These are phyloP conservation scores for Antitrichia curtipendula DNA, from an alignment of 225 moss, liverwort and hornwort species.

Conservation along the genomic window DNA sequence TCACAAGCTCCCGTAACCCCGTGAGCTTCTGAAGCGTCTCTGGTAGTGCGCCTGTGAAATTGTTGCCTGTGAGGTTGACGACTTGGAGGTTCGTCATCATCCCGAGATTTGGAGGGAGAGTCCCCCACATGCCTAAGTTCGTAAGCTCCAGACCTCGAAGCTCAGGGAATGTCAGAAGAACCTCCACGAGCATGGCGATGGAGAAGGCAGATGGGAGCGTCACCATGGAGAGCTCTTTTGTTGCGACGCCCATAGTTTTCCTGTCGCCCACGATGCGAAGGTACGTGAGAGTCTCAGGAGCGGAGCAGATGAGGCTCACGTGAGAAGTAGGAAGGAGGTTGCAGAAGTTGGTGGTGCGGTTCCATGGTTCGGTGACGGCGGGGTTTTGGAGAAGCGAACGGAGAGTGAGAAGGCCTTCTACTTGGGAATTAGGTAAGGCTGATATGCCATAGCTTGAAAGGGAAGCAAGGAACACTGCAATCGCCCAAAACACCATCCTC, in stretches of 20 bases:
- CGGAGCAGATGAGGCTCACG: constrained; percentile 43
- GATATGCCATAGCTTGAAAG: neutral
- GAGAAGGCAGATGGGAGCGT: constrained; percentile 44
- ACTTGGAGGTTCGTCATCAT: constrained; percentile 37
- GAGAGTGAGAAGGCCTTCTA: constrained; percentile 52
- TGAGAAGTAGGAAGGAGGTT: constrained; percentile 21
- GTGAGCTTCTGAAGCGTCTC: constrained; percentile 4
- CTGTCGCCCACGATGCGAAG: constrained; percentile 73
- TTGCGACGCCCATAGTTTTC: neutral
- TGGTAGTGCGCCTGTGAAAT: constrained; percentile 51
- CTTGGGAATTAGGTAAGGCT: constrained; percentile 18
- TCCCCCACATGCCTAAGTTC: constrained; percentile 75
- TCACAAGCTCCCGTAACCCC: constrained; percentile 37
- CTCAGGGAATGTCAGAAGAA: constrained; percentile 51
- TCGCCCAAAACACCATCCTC: neutral
- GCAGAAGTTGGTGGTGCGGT: constrained; percentile 52
- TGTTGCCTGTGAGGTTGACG: constrained; percentile 65
- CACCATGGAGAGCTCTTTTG: neutral
- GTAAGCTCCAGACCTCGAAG: constrained; percentile 69
- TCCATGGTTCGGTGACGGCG: constrained; percentile 43
- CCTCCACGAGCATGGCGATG: constrained; percentile 12
- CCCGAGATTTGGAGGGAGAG: constrained; percentile 27
- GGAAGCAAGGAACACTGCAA: neutral
- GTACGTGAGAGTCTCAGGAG: constrained; percentile 50
- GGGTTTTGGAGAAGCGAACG: constrained; percentile 60